These are phyloP conservation scores for Kodamaea lidongshanica DNA, from an alignment of 805 yeast genomes.

Conservation along the genomic window DNA sequence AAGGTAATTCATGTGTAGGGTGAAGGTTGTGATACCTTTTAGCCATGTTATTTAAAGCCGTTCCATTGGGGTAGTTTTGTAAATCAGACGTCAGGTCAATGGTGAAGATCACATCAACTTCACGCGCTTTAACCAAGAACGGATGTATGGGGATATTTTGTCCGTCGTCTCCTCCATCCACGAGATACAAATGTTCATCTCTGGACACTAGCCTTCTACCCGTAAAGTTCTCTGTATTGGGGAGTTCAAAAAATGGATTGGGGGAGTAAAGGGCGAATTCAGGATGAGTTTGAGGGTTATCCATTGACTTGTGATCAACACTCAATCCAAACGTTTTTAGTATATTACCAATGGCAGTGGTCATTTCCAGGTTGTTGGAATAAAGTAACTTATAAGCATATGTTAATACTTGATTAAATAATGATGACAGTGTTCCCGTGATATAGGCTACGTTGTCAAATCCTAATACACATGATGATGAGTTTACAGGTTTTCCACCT, in stretches of 20 bases:
- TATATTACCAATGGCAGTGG: conserved; percentile 31
- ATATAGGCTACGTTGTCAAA: conserved; percentile 57
- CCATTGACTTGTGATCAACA: conserved; percentile 17
- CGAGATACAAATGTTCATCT: conserved; percentile 23
- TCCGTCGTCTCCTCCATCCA: conserved; percentile 47
- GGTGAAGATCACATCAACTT: conserved; percentile 35
- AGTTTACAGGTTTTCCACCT: conserved; percentile 35
- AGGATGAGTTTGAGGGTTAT: conserved; percentile 35
- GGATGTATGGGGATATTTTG: conserved; percentile 45
- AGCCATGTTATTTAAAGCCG: conserved; percentile 38
- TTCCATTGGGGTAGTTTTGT: conserved; percentile 55
- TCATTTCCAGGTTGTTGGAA: conserved; percentile 26
- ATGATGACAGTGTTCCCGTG: conserved; percentile 58
- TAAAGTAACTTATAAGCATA: conserved; percentile 39
- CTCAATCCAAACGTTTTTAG: conserved; percentile 42
- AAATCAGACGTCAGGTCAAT: conserved; percentile 46
- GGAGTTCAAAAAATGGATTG: conserved; percentile 47
- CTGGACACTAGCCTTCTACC: conserved; percentile 10
- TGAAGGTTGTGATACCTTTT: conserved; percentile 22
- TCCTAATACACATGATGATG: conserved; percentile 41
- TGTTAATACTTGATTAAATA: conserved; percentile 50
- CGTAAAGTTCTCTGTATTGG: not conserved
- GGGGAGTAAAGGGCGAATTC: conserved; percentile 59
- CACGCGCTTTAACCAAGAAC: conserved; percentile 29
- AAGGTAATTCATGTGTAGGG: conserved; percentile 10